These are phyloP conservation scores for Penicillium coprophilum DNA, from an alignment of 495 filamentous ascomycete genomes.

Conservation along the genomic window DNA sequence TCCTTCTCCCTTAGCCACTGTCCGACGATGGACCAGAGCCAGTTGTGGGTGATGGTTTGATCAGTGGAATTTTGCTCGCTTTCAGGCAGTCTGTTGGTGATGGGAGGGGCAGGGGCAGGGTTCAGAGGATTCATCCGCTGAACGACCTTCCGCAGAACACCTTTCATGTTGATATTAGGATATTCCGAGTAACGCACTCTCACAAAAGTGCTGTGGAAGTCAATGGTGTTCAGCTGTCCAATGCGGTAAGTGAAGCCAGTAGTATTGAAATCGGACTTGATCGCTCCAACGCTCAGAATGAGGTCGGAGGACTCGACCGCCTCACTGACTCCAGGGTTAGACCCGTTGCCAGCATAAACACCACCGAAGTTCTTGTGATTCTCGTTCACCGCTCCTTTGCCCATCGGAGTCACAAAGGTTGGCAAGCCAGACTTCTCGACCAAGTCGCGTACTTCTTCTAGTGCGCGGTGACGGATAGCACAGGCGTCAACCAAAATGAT, in stretches of 20 bases:
- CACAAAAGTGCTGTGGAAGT: slow-evolving; percentile 79
- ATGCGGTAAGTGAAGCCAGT: slow-evolving; percentile 84
- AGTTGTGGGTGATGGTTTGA: slow-evolving; percentile 73
- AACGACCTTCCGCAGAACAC: slow-evolving; percentile 75
- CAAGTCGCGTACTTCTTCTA: slow-evolving; percentile 76
- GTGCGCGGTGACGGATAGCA: slow-evolving; percentile 73
- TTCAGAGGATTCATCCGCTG: slow-evolving; percentile 58
- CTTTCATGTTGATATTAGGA: slow-evolving; percentile 79
- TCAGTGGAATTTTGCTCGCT: slow-evolving; percentile 47
- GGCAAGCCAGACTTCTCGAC: slow-evolving; percentile 74
- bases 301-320: slow-evolving; percentile 79
- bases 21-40: slow-evolving; percentile 81
- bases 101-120: slow-evolving; percentile 37
- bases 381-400: slow-evolving; percentile 86
- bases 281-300: slow-evolving; percentile 77
- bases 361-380: slow-evolving; percentile 73
- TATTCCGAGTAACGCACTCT: slow-evolving; percentile 80
- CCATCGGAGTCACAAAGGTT: slow-evolving; percentile 88
- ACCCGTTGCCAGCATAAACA: slow-evolving; percentile 84
- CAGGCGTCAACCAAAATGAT: slow-evolving; percentile 91
- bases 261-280: slow-evolving; percentile 91
- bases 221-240: slow-evolving; percentile 78
- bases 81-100: slow-evolving; percentile 58
- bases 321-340: slow-evolving; percentile 65
- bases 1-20: slow-evolving; percentile 75